These are phyloP conservation scores for Xylariomycetidae sp. DNA, from an alignment of 2,329 filamentous ascomycete genomes.

Conservation along the genomic window DNA sequence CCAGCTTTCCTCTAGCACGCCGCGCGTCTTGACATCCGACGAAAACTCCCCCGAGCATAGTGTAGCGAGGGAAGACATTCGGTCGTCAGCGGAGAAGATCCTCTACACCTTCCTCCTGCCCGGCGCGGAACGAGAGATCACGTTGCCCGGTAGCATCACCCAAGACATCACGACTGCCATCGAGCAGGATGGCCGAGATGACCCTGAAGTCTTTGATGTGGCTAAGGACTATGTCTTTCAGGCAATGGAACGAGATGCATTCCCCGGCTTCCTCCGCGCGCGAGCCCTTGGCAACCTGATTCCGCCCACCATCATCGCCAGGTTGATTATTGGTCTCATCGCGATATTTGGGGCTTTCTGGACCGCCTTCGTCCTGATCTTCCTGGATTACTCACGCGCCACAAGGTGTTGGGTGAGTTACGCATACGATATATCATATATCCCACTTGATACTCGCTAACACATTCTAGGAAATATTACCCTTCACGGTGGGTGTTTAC, in stretches of 20 bases:
- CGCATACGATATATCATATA: too few species aligned
- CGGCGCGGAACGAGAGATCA: slow-evolving; percentile 94
- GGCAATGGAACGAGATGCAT: slow-evolving; percentile 99
- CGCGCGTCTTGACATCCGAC: slow-evolving; percentile 61
- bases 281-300: slow-evolving; percentile 96
- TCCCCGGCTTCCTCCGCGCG: slow-evolving; percentile 89
- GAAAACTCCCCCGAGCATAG: slow-evolving; percentile 80
- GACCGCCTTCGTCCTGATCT: slow-evolving; percentile 89
- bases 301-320: slow-evolving; percentile 79
- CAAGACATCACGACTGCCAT: slow-evolving; percentile 82
- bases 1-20: slow-evolving; percentile 55
- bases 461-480: slow-evolving; percentile 59
- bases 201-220: slow-evolving; percentile 94
- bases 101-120: slow-evolving; percentile 96
- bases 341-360: slow-evolving; percentile 91
- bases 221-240: slow-evolving; percentile 99
- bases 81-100: slow-evolving; percentile 93
- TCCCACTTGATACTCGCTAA: slow-evolving; percentile 11
- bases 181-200: slow-evolving; percentile 86
- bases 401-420: slow-evolving; percentile 78
- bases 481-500: slow-evolving; percentile 89
- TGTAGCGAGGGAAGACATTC: slow-evolving; percentile 83
- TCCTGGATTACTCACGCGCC: slow-evolving; percentile 70
- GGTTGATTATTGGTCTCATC: slow-evolving; percentile 79
- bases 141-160: slow-evolving; percentile 82